These are phyloP conservation scores for Blakeslea trispora DNA, from an alignment of 371 early-diverging fungal species.

Conservation along the genomic window DNA sequence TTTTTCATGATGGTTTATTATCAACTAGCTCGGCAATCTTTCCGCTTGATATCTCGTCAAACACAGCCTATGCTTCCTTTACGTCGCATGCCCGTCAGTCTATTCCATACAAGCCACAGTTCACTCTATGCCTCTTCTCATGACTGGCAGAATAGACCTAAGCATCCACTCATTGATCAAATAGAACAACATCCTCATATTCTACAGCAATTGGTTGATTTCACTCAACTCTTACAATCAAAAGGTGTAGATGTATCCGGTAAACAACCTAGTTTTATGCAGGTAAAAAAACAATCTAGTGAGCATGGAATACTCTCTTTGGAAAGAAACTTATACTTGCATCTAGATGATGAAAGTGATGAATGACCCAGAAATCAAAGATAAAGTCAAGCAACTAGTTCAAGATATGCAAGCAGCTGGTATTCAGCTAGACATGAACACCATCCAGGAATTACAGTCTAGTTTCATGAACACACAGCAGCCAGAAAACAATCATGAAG, in stretches of 20 bases:
- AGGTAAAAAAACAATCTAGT: slow-evolving; percentile 20
- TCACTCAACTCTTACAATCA: slow-evolving; percentile 33
- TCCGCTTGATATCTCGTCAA: too few species aligned
- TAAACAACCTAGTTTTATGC: slow-evolving; percentile 34
- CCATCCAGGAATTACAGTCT: slow-evolving; percentile 41
- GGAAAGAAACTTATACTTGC: too few species aligned
- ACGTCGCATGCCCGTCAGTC: too few species aligned
- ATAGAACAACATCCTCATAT: slow-evolving; percentile 40
- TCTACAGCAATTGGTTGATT: slow-evolving; percentile 38
- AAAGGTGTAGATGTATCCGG: slow-evolving; percentile 40
- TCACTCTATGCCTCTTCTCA: slow-evolving; percentile 16
- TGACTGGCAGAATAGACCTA: slow-evolving; percentile 19
- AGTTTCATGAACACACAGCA: slow-evolving; percentile 14
- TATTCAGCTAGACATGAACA: slow-evolving; percentile 42
- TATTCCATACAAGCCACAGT: too few species aligned
- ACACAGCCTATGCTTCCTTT: too few species aligned
- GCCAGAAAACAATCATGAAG: slow-evolving; percentile 12
- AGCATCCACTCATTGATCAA: slow-evolving; percentile 41
- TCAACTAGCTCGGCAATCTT: too few species aligned
- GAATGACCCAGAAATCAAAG: slow-evolving; percentile 43
- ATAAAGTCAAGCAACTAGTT: slow-evolving; percentile 26
- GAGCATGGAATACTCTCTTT: too few species aligned
- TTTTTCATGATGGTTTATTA: too few species aligned
- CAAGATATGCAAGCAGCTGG: slow-evolving; percentile 45
- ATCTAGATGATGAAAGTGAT: slow-evolving; percentile 41